Evolutionary conservation across 768 basidiomycete genomes (phyloP).

Genomic region (Gloeopeniophorella convolvens): DNA sequence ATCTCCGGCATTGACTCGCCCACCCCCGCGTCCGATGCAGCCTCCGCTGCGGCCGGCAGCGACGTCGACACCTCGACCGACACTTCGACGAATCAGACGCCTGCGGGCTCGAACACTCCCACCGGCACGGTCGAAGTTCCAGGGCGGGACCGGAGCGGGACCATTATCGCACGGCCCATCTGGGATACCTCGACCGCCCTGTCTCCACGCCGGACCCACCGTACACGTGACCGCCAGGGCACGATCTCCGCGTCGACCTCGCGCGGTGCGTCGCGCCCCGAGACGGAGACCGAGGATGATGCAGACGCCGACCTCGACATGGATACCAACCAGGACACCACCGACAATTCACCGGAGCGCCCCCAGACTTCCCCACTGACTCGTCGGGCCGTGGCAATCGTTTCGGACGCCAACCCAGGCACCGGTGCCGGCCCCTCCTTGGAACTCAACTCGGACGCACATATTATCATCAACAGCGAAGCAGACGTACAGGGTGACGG

Average conservation of each 20-base stretch:
- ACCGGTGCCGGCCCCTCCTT: slow-evolving; percentile 30
- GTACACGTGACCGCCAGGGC: slow-evolving; percentile 24
- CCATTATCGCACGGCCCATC: slow-evolving; percentile 57
- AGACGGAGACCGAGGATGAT: slow-evolving; percentile 78
- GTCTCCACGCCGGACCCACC: slow-evolving; percentile 24
- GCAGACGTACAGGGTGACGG: slow-evolving; percentile 41
- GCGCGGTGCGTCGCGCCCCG: slow-evolving; percentile 48
- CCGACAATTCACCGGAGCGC: slow-evolving; percentile 23
- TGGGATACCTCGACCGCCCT: slow-evolving; percentile 41
- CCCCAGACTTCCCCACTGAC: slow-evolving; percentile 28
- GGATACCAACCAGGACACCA: slow-evolving; percentile 28
- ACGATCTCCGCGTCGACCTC: slow-evolving; percentile 22
- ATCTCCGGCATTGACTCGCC: slow-evolving; percentile 16
- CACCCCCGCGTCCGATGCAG: slow-evolving; percentile 16
- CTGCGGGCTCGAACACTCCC: slow-evolving; percentile 51
- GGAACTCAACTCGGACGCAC: slow-evolving; percentile 40
- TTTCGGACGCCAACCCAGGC: slow-evolving; percentile 32
- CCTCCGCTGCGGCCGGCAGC: slow-evolving; percentile 33
- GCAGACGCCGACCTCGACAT: slow-evolving; percentile 54
- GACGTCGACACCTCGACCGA: slow-evolving; percentile 61
- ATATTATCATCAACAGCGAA: slow-evolving; percentile 46
- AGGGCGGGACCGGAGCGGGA: slow-evolving; percentile 65
- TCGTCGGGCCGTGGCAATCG: slow-evolving; percentile 43
- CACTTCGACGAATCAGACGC: slow-evolving; percentile 53
- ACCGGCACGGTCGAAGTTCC: slow-evolving; percentile 56